Conservation (phyloP, 1,284 basidiomycete genomes). For the Puccinia hordei region DNA sequence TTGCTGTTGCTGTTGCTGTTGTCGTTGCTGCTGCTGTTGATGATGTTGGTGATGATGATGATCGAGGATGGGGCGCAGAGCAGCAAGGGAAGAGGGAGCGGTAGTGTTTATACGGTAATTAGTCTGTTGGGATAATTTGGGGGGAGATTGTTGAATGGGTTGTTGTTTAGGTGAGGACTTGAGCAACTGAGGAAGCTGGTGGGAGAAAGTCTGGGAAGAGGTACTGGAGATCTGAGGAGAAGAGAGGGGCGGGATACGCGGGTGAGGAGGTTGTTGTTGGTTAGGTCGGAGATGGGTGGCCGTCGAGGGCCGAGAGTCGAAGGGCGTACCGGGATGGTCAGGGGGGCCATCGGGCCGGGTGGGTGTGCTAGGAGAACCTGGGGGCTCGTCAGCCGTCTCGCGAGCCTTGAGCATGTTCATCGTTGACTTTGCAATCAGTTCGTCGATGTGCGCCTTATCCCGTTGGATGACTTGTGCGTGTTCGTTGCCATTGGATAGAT, state of each 20-base stretch:
- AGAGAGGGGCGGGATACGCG: too few species aligned
- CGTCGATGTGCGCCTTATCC: slow-evolving; percentile 30
- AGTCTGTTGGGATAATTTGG: neutral
- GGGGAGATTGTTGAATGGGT: too few species aligned
- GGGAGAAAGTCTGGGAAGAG: too few species aligned
- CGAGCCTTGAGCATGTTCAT: slow-evolving; percentile 32
- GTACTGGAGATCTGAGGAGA: too few species aligned
- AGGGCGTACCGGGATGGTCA: too few species aligned
- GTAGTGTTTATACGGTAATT: too few species aligned
- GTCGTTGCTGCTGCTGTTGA: neutral
- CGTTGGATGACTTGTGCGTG: slow-evolving; percentile 27
- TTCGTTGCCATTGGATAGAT: slow-evolving; percentile 40
- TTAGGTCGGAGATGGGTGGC: too few species aligned
- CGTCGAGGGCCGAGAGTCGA: too few species aligned
- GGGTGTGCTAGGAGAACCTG: neutral
- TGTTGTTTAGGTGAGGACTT: too few species aligned
- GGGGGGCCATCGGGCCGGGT: too few species aligned
- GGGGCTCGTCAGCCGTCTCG: neutral
- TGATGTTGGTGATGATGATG: neutral
- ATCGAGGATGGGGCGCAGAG: neutral
- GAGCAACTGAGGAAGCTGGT: too few species aligned
- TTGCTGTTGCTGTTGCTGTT: neutral
- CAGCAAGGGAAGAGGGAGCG: neutral
- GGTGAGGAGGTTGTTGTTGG: too few species aligned
- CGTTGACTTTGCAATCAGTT: slow-evolving; percentile 30